A percentile compares a stretch with the other conserved stretches of the same genome.
phyloP scores from a whole-genome alignment of 208 protist genomes.

The Leishmania tarentolae region DNA sequence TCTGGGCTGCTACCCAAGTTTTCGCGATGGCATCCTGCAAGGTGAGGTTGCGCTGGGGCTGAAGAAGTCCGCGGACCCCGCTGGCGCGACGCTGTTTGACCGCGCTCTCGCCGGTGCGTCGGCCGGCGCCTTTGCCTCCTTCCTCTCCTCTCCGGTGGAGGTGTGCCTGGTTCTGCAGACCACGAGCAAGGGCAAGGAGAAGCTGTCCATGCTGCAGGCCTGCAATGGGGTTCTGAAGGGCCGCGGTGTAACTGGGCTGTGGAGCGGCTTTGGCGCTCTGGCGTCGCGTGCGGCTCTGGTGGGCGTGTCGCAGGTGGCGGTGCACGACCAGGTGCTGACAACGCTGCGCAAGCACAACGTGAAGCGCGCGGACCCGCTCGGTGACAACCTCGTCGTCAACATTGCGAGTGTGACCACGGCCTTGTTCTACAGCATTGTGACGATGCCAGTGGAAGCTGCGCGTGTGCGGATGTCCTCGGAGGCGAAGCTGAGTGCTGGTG shows the following conservation, averaged over 20 bases:
- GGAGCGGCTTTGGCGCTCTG: conserved; percentile 83
- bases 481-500: conserved; percentile 56
- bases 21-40: conserved; percentile 79
- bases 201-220: conserved; percentile 57
- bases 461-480: conserved; percentile 90
- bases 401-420: conserved; percentile 79
- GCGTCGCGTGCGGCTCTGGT: conserved; percentile 84
- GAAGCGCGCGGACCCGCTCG: conserved; percentile 24
- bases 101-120: conserved; percentile 76
- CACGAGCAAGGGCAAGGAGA: conserved; percentile 62
- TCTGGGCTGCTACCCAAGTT: conserved; percentile 90
- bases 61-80: conserved; percentile 45
- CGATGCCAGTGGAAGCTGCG: conserved; percentile 92
- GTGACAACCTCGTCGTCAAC: conserved; percentile 83
- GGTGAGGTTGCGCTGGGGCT: conserved; percentile 46
- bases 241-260: conserved; percentile 74
- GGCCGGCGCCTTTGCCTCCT: conserved; percentile 85
- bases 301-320: conserved; percentile 89
- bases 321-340: conserved; percentile 92
- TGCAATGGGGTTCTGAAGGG: conserved; percentile 42
- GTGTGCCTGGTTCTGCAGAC: conserved; percentile 93
- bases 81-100: conserved; percentile 61
- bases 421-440: conserved; percentile 83
- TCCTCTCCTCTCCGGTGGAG: conserved; percentile 87
- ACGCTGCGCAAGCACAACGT: conserved; percentile 61